phyloP scores from a whole-genome alignment of 305 asterid genomes.

The Solanum hybrid region DNA sequence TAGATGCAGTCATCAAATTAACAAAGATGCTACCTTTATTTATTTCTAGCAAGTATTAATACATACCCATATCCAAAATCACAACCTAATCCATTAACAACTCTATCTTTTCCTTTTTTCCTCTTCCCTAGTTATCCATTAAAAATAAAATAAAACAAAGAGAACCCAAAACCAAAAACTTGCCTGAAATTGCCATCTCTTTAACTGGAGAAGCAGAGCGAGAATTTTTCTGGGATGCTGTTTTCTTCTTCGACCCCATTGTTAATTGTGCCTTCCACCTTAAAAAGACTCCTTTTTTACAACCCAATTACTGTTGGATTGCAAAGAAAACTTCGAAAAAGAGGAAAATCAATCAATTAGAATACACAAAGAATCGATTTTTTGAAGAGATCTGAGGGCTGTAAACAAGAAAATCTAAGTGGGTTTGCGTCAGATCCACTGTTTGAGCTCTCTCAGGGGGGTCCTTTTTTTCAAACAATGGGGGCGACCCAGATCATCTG shows the following conservation, averaged over 20 bases:
- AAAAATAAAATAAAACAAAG: neutral
- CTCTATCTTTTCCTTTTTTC: neutral
- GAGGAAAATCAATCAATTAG: neutral
- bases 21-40: neutral
- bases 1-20: neutral
- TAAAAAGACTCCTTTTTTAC: neutral
- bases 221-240: neutral
- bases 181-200: constrained; percentile 23
- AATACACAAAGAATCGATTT: constrained; percentile 3
- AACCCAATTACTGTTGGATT: constrained; percentile 4
- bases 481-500: neutral
- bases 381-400: constrained; percentile 12
- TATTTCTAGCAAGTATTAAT: neutral
- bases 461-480: neutral
- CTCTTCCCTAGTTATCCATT: neutral
- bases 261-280: neutral
- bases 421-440: neutral
- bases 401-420: neutral
- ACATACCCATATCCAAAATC: neutral
- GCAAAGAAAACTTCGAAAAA: neutral
- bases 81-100: neutral
- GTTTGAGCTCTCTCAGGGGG: neutral
- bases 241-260: constrained; percentile 20
- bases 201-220: constrained; percentile 8
- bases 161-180: constrained; percentile 9